Conservation (phyloP, 2,329 filamentous ascomycete genomes). For the Leptographium flavum region DNA sequence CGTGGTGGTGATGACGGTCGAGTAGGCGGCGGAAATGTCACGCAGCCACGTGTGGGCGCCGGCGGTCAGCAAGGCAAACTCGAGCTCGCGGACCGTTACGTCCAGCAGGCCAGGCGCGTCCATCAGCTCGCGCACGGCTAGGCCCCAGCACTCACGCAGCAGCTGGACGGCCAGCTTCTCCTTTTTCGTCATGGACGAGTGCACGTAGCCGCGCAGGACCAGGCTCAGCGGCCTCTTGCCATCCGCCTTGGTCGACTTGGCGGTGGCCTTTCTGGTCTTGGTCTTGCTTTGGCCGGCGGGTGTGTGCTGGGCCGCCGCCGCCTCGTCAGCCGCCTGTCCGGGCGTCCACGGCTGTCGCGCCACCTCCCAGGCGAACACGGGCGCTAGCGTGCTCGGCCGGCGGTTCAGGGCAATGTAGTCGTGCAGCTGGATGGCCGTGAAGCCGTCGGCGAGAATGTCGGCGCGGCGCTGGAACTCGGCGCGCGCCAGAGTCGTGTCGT, state of each 20-base stretch:
- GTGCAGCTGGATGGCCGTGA: conserved; percentile 30
- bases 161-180: conserved; percentile 25
- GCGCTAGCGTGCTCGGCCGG: background rate
- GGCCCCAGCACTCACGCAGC: conserved; percentile 33
- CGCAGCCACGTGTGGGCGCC: conserved; percentile 22
- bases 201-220: conserved; percentile 7
- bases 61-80: conserved; percentile 29
- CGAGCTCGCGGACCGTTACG: conserved; percentile 23
- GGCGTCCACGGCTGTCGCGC: background rate
- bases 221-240: conserved; percentile 4
- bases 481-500: conserved; percentile 21
- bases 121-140: conserved; percentile 31
- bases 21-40: conserved; percentile 14
- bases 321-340: background rate
- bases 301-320: too few species aligned
- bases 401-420: conserved; percentile 22
- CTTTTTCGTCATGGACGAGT: conserved; percentile 20
- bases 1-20: conserved; percentile 1
- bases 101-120: conserved; percentile 26
- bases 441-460: conserved; percentile 27
- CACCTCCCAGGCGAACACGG: conserved; percentile 23
- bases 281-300: background rate
- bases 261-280: background rate
- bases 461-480: conserved; percentile 27
- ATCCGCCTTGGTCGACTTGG: background rate